These are phyloP conservation scores for Obba rivulosa DNA, from an alignment of 768 basidiomycete genomes.

Conservation along the genomic window DNA sequence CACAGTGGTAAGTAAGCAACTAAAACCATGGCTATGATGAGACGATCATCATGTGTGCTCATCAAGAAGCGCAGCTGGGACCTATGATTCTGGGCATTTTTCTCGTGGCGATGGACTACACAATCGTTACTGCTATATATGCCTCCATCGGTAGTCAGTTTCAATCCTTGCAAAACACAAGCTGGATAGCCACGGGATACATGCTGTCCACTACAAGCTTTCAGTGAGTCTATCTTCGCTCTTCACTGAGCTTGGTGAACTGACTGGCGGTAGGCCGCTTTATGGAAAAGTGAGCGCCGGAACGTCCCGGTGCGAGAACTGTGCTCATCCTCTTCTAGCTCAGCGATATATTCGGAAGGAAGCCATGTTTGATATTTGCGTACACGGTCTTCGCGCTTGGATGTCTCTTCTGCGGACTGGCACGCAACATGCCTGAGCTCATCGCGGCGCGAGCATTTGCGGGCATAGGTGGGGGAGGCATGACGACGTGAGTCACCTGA, in stretches of 20 bases:
- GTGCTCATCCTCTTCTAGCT: slow-evolving; percentile 12
- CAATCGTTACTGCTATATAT: slow-evolving; percentile 29
- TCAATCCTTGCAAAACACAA: slow-evolving; percentile 56
- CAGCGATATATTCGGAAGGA: slow-evolving; percentile 61
- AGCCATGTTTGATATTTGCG: slow-evolving; percentile 50
- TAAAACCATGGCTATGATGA: no score
- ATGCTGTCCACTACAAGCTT: slow-evolving; percentile 56
- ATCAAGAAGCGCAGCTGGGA: slow-evolving; percentile 15
- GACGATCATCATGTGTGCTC: no score
- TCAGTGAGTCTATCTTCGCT: slow-evolving; percentile 35
- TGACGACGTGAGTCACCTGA: slow-evolving; percentile 48
- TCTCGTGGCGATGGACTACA: slow-evolving; percentile 28
- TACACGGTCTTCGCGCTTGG: slow-evolving; percentile 51
- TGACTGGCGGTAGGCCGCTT: slow-evolving; percentile 38
- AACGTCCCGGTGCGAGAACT: background rate
- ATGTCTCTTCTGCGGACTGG: slow-evolving; percentile 46
- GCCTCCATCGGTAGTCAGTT: slow-evolving; percentile 40
- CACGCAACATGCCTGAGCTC: slow-evolving; percentile 49
- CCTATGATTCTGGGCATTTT: slow-evolving; percentile 27
- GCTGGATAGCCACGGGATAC: slow-evolving; percentile 64
- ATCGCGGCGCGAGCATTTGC: slow-evolving; percentile 48
- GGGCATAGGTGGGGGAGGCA: slow-evolving; percentile 59
- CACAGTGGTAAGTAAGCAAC: no score
- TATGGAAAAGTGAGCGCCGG: slow-evolving; percentile 43
- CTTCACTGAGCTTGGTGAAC: background rate